A percentile compares a stretch with the other conserved stretches of the same genome.
Evolutionary conservation across 2,329 filamentous ascomycete species (phyloP).

Genomic region (Pyricularia sp.): DNA sequence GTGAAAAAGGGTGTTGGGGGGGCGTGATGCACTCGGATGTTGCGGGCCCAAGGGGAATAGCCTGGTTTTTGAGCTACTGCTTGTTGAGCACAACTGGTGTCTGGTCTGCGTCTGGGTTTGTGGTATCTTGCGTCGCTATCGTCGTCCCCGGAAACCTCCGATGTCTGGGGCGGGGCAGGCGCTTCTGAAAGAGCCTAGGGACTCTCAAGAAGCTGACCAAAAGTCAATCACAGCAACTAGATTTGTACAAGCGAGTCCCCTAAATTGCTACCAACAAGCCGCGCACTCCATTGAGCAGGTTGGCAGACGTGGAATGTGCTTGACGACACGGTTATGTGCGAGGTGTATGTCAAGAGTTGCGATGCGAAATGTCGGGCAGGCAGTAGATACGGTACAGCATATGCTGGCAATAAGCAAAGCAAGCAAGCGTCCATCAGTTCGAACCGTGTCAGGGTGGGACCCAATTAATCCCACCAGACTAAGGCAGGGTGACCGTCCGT

Average conservation of each 20-base stretch:
- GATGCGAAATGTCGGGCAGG: not conserved
- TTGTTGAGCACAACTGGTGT: not conserved
- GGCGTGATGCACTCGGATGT: not conserved
- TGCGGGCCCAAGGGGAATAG: not conserved
- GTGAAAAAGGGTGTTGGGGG: conserved; percentile 5
- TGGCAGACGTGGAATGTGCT: not conserved
- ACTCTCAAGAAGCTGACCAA: not conserved
- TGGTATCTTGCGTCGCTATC: not conserved
- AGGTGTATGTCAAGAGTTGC: not conserved
- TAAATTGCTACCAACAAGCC: not conserved
- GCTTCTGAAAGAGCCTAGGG: not conserved
- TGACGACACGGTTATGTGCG: not conserved
- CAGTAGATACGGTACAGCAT: not conserved
- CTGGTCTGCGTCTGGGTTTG: not conserved
- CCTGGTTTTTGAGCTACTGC: not conserved
- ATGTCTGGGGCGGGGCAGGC: not conserved
- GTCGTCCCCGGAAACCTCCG: not conserved
- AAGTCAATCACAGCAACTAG: not conserved
- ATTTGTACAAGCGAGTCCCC: not conserved
- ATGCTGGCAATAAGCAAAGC: not conserved
- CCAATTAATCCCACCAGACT: not conserved
- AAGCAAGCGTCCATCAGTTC: not conserved
- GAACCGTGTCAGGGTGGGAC: not conserved
- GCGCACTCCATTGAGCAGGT: not conserved
- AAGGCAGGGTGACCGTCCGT: not conserved